Base-by-base conservation (phyloP, 352 stramenopile species). In the Peronospora belbahrii region DNA sequence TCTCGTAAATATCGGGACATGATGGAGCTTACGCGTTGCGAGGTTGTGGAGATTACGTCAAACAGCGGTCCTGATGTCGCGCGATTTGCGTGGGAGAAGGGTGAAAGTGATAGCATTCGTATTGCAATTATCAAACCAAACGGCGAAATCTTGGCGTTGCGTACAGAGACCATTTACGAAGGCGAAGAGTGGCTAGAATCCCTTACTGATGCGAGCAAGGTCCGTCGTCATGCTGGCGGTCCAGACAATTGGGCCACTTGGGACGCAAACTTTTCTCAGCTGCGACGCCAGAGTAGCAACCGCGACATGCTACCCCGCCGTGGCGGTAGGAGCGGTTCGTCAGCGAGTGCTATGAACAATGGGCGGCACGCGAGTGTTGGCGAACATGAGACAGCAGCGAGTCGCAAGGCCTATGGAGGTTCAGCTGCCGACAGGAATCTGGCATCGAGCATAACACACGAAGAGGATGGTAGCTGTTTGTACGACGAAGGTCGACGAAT, bases 171-270 rank as follows among this genome's bases (percentile, higher is more conserved):
- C 41, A 84, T 88, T 32, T 86, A 86, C 40, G 79, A 91, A 62
- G 79, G 79, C 13, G 75, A 76, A 24, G 79, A 91, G 44, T 91
- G 79, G 79, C 56, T 91, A 3, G 79, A 91, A 39, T 84, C 74
- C 2, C 60, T 89, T 7, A 81, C 65, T 1, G 74, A 89, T 42
- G 78, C 78, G 3, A 88, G 72, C 37, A 66, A 79, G 7, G 72
- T 85, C 20, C 54, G 53, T 6, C 61, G 56, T 22, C 45, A 65
- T 8, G 45, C 41, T 6, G 41, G 38, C 3, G 17, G 28, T 38
- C 22, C 42, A n/a, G 59, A 62, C 33, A 37, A 59, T 11, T 46
- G 40, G 56, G 41, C n/a, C 6, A 28, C 53, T 4, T 80, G 68
- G 65, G 68, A 80, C 30, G 51, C 49, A 18, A 70, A 55, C 20